A percentile compares a stretch with the other conserved stretches of the same genome.
phyloP scores from a whole-genome alignment of 2,329 filamentous ascomycete species.

The Ophiocordyceps camponoti-leonardi region DNA sequence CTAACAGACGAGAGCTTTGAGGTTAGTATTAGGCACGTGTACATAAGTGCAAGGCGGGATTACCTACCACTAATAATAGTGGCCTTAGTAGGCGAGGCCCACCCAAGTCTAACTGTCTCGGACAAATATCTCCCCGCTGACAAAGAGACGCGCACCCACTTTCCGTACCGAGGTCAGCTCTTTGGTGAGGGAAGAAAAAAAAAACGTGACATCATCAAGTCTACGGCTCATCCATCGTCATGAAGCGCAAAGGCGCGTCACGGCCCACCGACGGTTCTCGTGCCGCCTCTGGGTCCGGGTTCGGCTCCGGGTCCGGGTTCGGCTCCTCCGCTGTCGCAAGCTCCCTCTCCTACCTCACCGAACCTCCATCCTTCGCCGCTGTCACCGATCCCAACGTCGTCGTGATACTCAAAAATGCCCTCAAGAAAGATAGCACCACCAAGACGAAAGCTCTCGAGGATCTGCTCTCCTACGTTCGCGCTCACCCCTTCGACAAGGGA shows the following conservation, averaged over 20 bases:
- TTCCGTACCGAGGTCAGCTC: too few relatives aligned
- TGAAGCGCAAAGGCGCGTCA: slow-evolving; percentile 1
- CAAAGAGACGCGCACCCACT: not conserved
- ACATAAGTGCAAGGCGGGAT: too few relatives aligned
- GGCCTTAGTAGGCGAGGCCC: too few relatives aligned
- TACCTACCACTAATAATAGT: too few relatives aligned
- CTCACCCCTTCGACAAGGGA: slow-evolving; percentile 31
- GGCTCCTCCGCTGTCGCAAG: slow-evolving; percentile 22
- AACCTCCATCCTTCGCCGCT: slow-evolving; percentile 62
- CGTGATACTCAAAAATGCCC: slow-evolving; percentile 81
- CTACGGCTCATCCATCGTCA: not conserved
- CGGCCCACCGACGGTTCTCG: not conserved
- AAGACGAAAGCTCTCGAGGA: slow-evolving; percentile 86
- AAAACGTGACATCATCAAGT: not conserved
- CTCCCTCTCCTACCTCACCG: slow-evolving; percentile 68
- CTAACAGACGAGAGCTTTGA: not conserved
- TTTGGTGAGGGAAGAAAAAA: not conserved
- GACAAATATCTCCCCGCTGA: not conserved
- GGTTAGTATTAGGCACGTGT: not conserved
- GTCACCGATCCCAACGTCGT: slow-evolving; percentile 69
- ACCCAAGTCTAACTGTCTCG: too few relatives aligned
- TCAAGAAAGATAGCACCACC: slow-evolving; percentile 85
- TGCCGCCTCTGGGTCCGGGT: not conserved
- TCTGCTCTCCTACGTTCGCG: slow-evolving; percentile 45
- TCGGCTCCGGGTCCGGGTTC: slow-evolving; percentile 9